Evolutionary conservation across 192 early-diverging fungal genomes (phyloP), one percentile per base, ranked within the genome.

Genomic region (Umbelopsis sp.): DNA sequence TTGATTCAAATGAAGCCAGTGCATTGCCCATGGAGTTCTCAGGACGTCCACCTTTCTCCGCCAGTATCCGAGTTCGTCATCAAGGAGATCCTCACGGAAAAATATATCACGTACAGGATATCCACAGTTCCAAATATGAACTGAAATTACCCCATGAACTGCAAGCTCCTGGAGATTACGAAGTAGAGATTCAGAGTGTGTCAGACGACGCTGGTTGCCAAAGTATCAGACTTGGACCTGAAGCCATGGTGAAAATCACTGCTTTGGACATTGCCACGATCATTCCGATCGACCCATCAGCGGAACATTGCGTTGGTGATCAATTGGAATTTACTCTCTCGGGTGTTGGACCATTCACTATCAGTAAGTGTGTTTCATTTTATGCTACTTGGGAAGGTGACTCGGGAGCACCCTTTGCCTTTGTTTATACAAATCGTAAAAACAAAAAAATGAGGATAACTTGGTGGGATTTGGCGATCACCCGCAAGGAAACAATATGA

Each of bases 221-320:
- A 9, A 31, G 66, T 12, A 22, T n/a, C 9, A 36, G 54, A 11
- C 51, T 68, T 21, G 66, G 70, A 1, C 59, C 72, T 10, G 53
- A 66, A n/a, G 32, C 79, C 3, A 34, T 36, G 17, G 26, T 71
- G 3, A 17, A 20, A 4, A 68, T 81, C 31, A 25, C 71, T 14
- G 75, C 79, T 25, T 65, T 76, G 5, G 79, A 77, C 45, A 77
- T 77, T 32, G 68, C 75, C 17, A 71, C 72, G 6, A 81, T 81
- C 34, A 65, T 75, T 24, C 74, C 75, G 16, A 12, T 65, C 21
- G 75, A 74, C 24, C 24, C 24, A 6, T 73, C 74, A 36, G 12
- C 20, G 22, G 66, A 77, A 68, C 70, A 82, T 59, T 84, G 83
- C 45, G 83, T 84, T 70, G 83, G 83, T 25, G 83, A 77, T 69